A percentile compares a stretch with the other conserved stretches of the same genome.
Evolutionary conservation across 2,329 filamentous ascomycete species (phyloP).

Genomic region (Cladorrhinum sp.): DNA sequence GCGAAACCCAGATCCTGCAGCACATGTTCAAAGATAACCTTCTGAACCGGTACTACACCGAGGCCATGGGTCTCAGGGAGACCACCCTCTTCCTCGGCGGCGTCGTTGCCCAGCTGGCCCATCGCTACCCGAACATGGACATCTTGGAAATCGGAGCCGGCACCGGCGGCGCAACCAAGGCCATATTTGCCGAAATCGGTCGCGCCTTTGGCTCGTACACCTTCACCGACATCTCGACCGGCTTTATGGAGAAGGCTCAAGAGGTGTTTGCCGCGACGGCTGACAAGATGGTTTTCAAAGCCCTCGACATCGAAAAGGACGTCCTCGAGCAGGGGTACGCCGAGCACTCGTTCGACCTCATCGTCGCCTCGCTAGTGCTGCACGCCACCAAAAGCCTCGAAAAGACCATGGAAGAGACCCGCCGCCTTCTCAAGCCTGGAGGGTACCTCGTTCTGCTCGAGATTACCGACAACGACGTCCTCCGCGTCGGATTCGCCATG

Average conservation of each 20-base stretch:
- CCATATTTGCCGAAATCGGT: constrained; percentile 10
- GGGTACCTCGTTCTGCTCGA: constrained; percentile 36
- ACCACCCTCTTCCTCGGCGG: background rate
- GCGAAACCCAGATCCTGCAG: constrained; percentile 7
- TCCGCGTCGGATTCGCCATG: constrained; percentile 6
- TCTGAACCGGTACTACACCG: background rate
- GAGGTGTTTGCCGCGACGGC: constrained; percentile 25
- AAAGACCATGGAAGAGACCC: constrained; percentile 30
- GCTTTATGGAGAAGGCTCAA: constrained; percentile 27
- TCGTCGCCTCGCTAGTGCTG: constrained; percentile 38
- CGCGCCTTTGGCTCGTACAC: constrained; percentile 15
- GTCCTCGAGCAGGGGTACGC: constrained; percentile 33
- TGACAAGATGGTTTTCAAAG: constrained; percentile 29
- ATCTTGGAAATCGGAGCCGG: constrained; percentile 35
- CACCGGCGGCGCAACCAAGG: constrained; percentile 33
- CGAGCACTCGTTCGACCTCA: constrained; percentile 32
- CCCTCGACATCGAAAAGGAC: constrained; percentile 33
- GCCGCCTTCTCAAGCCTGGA: constrained; percentile 36
- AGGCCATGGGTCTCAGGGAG: background rate
- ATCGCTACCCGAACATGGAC: constrained; percentile 20
- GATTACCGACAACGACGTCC: constrained; percentile 7
- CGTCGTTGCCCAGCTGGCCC: constrained; percentile 11
- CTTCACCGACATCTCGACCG: constrained; percentile 24
- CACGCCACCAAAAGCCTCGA: constrained; percentile 34
- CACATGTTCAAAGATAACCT: constrained; percentile 10